Percentiles rank a stretch among this genome's conserved stretches.
These are phyloP conservation scores for Coemansia sp. DNA, from an alignment of 192 early-diverging fungal species.

Conservation along the genomic window DNA sequence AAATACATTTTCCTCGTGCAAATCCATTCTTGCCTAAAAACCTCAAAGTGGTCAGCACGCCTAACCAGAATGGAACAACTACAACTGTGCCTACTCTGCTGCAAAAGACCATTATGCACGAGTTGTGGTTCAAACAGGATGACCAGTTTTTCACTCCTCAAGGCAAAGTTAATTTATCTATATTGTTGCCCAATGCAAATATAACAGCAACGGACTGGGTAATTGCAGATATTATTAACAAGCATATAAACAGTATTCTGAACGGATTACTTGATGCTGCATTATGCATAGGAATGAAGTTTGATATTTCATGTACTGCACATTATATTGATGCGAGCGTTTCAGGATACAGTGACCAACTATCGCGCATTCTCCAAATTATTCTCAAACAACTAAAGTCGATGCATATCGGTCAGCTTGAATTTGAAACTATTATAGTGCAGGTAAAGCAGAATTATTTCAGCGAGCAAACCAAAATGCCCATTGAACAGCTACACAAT, in stretches of 20 bases:
- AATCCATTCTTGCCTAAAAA: neutral
- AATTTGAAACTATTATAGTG: neutral
- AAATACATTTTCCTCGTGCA: neutral
- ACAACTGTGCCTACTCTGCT: slow-evolving; percentile 6
- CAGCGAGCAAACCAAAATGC: neutral
- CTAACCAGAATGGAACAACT: neutral
- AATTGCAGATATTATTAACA: neutral
- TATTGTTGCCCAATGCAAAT: neutral
- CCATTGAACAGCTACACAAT: neutral
- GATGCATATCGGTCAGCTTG: neutral
- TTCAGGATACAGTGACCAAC: neutral
- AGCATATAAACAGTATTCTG: neutral
- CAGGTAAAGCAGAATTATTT: neutral
- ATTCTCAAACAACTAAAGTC: neutral
- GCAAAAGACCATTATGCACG: slow-evolving; percentile 13
- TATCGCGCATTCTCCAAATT: neutral
- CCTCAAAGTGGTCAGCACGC: neutral
- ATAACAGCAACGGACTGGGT: neutral
- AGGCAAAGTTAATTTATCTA: slow-evolving; percentile 30
- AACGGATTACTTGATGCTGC: neutral
- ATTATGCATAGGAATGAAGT: neutral
- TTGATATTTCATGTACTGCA: neutral
- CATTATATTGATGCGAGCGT: neutral
- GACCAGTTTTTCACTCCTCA: slow-evolving; percentile 87
- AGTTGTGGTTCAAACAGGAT: slow-evolving; percentile 91